These are phyloP conservation scores for Dianthus caryophyllus DNA, from an alignment of 148 eudicot genomes.

Conservation along the genomic window DNA sequence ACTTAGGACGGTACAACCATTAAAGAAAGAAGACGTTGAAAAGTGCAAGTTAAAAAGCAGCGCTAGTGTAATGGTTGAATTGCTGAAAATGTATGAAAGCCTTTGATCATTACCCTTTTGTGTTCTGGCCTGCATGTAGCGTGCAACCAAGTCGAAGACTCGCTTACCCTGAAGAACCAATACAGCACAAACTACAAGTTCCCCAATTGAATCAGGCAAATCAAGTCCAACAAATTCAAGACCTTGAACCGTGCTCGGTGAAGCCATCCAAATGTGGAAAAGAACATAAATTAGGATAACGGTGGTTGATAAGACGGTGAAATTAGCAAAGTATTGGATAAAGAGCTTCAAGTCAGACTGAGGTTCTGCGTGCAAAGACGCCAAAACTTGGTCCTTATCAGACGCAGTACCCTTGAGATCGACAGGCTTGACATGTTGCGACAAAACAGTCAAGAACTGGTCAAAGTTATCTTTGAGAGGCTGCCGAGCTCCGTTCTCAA, in stretches of 20 bases:
- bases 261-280: slow-evolving; percentile 57
- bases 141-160: slow-evolving; percentile 57
- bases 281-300: slow-evolving; percentile 53
- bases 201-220: slow-evolving; percentile 97
- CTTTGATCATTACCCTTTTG: slow-evolving; percentile 60
- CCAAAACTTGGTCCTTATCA: slow-evolving; percentile 70
- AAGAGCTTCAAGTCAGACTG: slow-evolving; percentile 88
- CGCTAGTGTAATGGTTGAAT: not conserved
- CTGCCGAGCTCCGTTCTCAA: slow-evolving; percentile 80
- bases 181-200: slow-evolving; percentile 69
- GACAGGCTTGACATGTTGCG: slow-evolving; percentile 53
- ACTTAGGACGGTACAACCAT: not conserved
- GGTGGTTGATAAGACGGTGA: slow-evolving; percentile 68
- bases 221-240: slow-evolving; percentile 96
- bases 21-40: not conserved
- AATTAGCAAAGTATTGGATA: slow-evolving; percentile 69
- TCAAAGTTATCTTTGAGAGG: slow-evolving; percentile 80
- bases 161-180: slow-evolving; percentile 77
- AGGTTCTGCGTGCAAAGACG: slow-evolving; percentile 58
- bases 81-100: not conserved
- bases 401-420: slow-evolving; percentile 56
- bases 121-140: slow-evolving; percentile 85
- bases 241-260: slow-evolving; percentile 71
- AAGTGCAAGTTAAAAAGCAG: not conserved
- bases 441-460: slow-evolving; percentile 40